Conservation (phyloP, 2,329 filamentous ascomycete species). For the Colletotrichum sp. region DNA sequence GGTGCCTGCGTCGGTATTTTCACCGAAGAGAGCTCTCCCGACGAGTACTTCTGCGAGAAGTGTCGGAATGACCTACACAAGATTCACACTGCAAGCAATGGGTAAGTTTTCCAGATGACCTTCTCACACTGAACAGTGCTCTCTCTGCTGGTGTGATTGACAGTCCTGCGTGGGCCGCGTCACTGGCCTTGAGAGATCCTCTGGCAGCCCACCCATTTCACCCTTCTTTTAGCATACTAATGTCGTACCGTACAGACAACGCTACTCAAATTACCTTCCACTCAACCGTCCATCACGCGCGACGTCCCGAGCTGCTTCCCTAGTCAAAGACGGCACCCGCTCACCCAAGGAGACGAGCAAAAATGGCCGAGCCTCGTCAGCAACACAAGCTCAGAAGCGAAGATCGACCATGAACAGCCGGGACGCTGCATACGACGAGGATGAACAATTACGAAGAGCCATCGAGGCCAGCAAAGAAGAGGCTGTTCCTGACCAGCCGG, state of each 20-base stretch:
- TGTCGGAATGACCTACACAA: slow-evolving; percentile 92
- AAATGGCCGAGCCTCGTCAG: slow-evolving; percentile 57
- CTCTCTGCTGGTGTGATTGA: not conserved
- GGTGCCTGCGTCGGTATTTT: slow-evolving; percentile 97
- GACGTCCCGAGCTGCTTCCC: slow-evolving; percentile 67
- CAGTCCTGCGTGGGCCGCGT: not conserved
- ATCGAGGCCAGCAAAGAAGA: slow-evolving; percentile 96
- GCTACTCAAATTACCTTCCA: slow-evolving; percentile 70
- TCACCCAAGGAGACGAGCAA: slow-evolving; percentile 61
- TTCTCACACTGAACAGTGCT: not conserved
- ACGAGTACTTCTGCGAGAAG: slow-evolving; percentile 97
- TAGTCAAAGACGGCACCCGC: slow-evolving; percentile 65
- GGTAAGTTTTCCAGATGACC: slow-evolving; percentile 63
- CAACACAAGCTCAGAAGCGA: slow-evolving; percentile 72
- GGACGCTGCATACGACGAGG: slow-evolving; percentile 93
- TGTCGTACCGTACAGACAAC: slow-evolving; percentile 52
- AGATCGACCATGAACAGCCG: slow-evolving; percentile 98
- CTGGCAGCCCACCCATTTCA: not conserved
- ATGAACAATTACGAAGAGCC: slow-evolving; percentile 84
- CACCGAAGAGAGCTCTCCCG: slow-evolving; percentile 89
- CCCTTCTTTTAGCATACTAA: not conserved
- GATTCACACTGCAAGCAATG: slow-evolving; percentile 79
- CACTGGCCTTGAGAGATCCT: not conserved
- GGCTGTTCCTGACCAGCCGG: slow-evolving; percentile 55
- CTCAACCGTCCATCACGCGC: slow-evolving; percentile 61